Conservation (phyloP, 176 grass and related monocot genomes). For the Puccinellia tenuiflora region DNA sequence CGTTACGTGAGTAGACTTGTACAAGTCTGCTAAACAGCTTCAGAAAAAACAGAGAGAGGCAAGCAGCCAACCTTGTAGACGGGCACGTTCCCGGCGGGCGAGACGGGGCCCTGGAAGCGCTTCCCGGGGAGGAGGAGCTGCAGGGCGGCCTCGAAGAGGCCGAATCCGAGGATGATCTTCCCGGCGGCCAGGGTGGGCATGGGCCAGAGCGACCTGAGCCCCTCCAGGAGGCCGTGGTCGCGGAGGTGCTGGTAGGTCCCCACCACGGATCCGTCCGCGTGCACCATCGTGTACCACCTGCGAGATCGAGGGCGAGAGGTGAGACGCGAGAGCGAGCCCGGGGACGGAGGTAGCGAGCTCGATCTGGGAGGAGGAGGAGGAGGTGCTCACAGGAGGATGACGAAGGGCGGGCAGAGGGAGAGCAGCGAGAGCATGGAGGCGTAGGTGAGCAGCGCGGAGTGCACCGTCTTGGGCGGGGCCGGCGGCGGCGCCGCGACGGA, state of each 20-base stretch:
- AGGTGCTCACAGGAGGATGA: conserved; percentile 75
- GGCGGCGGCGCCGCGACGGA: background rate
- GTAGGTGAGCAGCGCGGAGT: conserved; percentile 84
- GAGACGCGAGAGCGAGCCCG: background rate
- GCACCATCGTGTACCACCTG: conserved; percentile 99
- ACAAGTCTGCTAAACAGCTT: background rate
- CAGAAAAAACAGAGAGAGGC: background rate
- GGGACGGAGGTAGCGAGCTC: background rate
- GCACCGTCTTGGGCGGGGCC: conserved; percentile 42
- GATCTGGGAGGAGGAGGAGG: background rate
- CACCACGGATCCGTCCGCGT: conserved; percentile 84
- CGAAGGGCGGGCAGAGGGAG: conserved; percentile 92
- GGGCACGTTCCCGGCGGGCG: conserved; percentile 64
- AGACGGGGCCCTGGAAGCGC: conserved; percentile 78
- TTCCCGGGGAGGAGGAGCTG: conserved; percentile 92
- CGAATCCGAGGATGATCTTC: conserved; percentile 95
- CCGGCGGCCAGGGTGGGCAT: conserved; percentile 62
- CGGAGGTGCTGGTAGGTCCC: conserved; percentile 66
- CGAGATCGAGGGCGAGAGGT: background rate
- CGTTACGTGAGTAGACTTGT: background rate
- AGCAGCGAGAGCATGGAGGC: conserved; percentile 88
- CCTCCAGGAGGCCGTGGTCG: conserved; percentile 53
- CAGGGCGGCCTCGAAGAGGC: conserved; percentile 78
- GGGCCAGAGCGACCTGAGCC: conserved; percentile 75
- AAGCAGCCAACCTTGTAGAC: conserved; percentile 76